Evolutionary conservation across 257 asterid species (phyloP).

Genomic region (Solanum pennellii): DNA sequence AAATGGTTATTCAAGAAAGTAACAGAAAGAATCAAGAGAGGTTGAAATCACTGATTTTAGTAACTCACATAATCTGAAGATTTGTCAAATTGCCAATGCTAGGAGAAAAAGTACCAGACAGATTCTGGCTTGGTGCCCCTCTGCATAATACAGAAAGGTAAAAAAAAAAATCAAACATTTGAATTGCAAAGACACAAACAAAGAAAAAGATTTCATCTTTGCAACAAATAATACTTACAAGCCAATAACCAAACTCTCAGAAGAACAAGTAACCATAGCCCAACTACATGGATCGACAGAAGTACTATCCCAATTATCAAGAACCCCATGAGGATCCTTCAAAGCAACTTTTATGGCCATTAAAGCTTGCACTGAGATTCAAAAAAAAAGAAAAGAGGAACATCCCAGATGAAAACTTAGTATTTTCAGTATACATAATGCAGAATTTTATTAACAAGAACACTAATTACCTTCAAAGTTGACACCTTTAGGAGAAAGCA

Average conservation of each 20-base stretch:
- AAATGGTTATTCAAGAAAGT: neutral
- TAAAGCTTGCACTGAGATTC: constrained; percentile 75
- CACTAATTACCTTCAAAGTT: constrained; percentile 81
- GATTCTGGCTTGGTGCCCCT: constrained; percentile 92
- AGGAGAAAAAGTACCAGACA: constrained; percentile 79
- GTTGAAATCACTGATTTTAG: neutral
- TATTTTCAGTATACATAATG: neutral
- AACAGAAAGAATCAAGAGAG: neutral
- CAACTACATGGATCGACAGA: constrained; percentile 99
- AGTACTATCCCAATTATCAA: constrained; percentile 92
- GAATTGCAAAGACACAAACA: neutral
- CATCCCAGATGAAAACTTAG: neutral
- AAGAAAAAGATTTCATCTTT: neutral
- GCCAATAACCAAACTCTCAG: constrained; percentile 79
- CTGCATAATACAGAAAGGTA: constrained; percentile 32
- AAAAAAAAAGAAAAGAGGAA: neutral
- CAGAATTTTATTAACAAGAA: neutral
- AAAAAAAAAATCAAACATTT: neutral
- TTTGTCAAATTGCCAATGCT: constrained; percentile 85
- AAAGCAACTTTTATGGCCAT: constrained; percentile 64
- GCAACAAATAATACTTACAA: constrained; percentile 44
- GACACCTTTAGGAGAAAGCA: constrained; percentile 92
- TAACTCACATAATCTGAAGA: constrained; percentile 78
- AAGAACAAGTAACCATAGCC: constrained; percentile 94
- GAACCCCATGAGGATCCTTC: constrained; percentile 90